Evolutionary conservation across 2,329 filamentous ascomycete genomes (phyloP).

Genomic region (Colletotrichum cordylinicola): DNA sequence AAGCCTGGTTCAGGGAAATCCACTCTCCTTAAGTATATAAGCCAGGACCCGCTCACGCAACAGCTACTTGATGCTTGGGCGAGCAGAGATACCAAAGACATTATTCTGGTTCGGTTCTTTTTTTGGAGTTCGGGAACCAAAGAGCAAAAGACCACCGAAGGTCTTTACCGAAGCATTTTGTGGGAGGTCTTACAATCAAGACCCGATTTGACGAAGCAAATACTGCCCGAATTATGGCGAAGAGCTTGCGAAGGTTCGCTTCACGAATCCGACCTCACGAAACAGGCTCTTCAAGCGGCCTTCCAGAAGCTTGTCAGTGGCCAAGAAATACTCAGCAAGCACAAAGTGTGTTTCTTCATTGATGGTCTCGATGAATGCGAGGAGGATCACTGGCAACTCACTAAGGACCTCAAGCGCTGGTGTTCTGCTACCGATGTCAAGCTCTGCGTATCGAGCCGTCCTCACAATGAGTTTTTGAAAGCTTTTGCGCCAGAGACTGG

Average conservation of each 20-base stretch:
- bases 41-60: not conserved
- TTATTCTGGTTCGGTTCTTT: not conserved
- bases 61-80: not conserved
- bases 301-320: not conserved
- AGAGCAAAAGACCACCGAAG: not conserved
- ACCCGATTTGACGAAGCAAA: not conserved
- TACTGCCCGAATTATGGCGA: not conserved
- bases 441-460: conserved; percentile 34
- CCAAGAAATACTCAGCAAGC: not conserved
- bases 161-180: not conserved
- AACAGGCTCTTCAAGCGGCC: not conserved
- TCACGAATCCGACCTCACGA: conserved; percentile 43
- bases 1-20: not conserved
- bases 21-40: not conserved
- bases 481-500: not conserved
- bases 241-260: not conserved
- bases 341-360: conserved; percentile 26
- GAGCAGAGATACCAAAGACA: not conserved
- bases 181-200: not conserved
- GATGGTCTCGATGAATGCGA: conserved; percentile 32
- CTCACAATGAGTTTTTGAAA: conserved; percentile 25
- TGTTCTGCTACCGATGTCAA: conserved; percentile 26
- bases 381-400: not conserved
- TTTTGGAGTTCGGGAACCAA: not conserved
- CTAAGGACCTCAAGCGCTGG: not conserved